Conservation (phyloP, 345 rosid genomes). For the Pistacia atlantica region DNA sequence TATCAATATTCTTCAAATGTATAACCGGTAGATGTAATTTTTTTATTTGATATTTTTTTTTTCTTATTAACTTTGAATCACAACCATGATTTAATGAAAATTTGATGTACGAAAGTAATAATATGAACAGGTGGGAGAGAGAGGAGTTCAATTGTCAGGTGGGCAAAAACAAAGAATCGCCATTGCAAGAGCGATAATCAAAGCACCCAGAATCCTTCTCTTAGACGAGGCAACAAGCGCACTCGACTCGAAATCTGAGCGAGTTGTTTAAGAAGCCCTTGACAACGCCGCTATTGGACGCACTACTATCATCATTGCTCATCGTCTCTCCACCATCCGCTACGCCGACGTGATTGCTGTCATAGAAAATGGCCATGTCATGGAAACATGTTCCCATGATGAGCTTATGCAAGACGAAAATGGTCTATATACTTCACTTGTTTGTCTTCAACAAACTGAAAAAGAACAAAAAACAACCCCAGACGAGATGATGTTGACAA, state of each 20-base stretch:
- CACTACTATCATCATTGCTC: slow-evolving; percentile 68
- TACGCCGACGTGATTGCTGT: slow-evolving; percentile 58
- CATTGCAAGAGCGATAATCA: slow-evolving; percentile 74
- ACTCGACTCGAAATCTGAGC: slow-evolving; percentile 66
- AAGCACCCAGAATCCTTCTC: slow-evolving; percentile 62
- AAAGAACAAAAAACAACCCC: slow-evolving; percentile 22
- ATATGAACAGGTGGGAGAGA: slow-evolving; percentile 61
- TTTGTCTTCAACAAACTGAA: slow-evolving; percentile 51
- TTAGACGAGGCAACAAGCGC: slow-evolving; percentile 85
- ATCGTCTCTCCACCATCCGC: slow-evolving; percentile 75
- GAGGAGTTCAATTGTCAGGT: slow-evolving; percentile 78
- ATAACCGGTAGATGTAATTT: too few species aligned
- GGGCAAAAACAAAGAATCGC: slow-evolving; percentile 83
- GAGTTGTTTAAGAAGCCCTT: slow-evolving; percentile 62
- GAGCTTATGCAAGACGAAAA: slow-evolving; percentile 45
- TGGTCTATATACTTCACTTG: slow-evolving; percentile 51
- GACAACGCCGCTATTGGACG: slow-evolving; percentile 61
- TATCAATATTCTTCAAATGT: too few species aligned
- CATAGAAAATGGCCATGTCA: slow-evolving; percentile 43
- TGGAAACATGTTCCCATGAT: slow-evolving; percentile 60
- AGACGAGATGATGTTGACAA: neutral
- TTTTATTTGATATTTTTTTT: too few species aligned
- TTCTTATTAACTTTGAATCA: neutral
- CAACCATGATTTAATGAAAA: too few species aligned
- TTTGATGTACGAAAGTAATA: too few species aligned